Evolutionary conservation across 1,284 basidiomycete genomes (phyloP).

Genomic region (Phylloporus sp.): DNA sequence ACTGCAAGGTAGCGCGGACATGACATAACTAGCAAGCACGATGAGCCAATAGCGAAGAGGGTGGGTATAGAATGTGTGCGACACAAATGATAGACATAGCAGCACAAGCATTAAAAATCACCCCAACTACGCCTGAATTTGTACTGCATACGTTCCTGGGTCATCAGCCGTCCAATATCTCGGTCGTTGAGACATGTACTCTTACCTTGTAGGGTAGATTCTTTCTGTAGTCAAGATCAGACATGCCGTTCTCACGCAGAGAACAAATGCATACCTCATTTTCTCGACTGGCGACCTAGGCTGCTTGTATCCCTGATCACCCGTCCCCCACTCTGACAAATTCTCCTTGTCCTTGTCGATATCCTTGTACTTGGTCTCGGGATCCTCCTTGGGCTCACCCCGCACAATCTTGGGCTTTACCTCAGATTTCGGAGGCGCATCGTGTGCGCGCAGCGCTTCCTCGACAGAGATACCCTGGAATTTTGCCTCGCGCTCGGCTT

Average conservation of each 20-base stretch:
- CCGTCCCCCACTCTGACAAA: constrained; percentile 76
- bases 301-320: constrained; percentile 77
- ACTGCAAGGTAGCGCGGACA: constrained; percentile 4
- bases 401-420: constrained; percentile 63
- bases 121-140: constrained; percentile 88
- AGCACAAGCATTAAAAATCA: constrained; percentile 63
- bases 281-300: constrained; percentile 74
- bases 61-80: constrained; percentile 41
- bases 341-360: constrained; percentile 57
- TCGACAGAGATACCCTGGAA: constrained; percentile 84
- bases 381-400: constrained; percentile 67
- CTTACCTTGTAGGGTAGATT: constrained; percentile 87
- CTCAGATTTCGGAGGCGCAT: constrained; percentile 25
- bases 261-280: constrained; percentile 62
- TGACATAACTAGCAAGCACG: constrained; percentile 11
- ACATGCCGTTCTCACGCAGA: too few relatives aligned
- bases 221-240: constrained; percentile 52
- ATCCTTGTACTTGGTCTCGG: constrained; percentile 63
- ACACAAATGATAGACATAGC: constrained; percentile 7
- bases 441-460: constrained; percentile 66
- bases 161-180: constrained; percentile 44
- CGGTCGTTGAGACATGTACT: constrained; percentile 15
- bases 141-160: constrained; percentile 75
- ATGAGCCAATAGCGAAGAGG: background rate
- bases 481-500: constrained; percentile 83